Evolutionary conservation across 1,284 basidiomycete genomes (phyloP), one percentile per base, ranked within the genome.

Genomic region (Puccinia coronata): DNA sequence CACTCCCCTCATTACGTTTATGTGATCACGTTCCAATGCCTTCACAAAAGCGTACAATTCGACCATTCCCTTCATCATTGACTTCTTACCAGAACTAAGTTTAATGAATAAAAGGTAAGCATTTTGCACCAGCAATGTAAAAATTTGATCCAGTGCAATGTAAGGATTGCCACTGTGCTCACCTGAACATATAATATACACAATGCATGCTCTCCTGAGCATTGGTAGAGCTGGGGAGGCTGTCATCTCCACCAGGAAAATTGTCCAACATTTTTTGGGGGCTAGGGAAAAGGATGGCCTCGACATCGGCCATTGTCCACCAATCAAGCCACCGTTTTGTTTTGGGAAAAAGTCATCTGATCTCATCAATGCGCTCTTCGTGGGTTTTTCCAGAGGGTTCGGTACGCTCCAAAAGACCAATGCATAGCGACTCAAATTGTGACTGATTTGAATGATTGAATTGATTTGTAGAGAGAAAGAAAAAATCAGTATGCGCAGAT

Each of bases 161-260:
- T n/a, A n/a, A n/a, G n/a, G n/a, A n/a, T n/a, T n/a, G n/a, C n/a
- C n/a, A n/a, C n/a, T n/a, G n/a, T n/a, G n/a, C 65, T 4, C 23
- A 71, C 69, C 18, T 47, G 5, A 71, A 41, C 69, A 71, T 71
- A 25, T 71, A 71, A 16, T 71, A 71, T 5, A 71, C 36, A 1
- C 41, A 0, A 28, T 71, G 39, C 43, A 71, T 25, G 43, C 36
- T 41, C 18, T 69, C 65, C 34, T 69, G 65, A 18, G 65, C 65
- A 69, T 71, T 71, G 1, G 69, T 71, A 16, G 69, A 41, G 5
- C 28, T 28, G 2, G 69, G 69, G 0, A 71, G 2, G 8, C 41
- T 28, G 25, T 71, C 20, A 3, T 71, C 39, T 20, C 69, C 57
- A 28, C 31, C 57, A n/a, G 8, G 57, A 25, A 4, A 51, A 65